phyloP scores from a whole-genome alignment of 768 basidiomycete species.

The Rhizopogon roseolus region DNA sequence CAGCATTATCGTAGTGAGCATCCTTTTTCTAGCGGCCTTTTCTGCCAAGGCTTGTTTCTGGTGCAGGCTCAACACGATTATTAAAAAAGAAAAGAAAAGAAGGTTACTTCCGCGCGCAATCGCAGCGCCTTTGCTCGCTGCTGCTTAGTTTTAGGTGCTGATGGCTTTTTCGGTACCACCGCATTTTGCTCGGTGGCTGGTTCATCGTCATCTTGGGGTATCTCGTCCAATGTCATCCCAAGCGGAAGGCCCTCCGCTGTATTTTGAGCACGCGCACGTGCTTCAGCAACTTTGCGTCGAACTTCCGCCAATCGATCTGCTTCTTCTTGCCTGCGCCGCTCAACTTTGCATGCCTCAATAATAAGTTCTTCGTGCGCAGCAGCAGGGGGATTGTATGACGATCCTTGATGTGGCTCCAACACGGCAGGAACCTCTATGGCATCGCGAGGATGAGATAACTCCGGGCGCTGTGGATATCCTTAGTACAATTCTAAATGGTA shows the following conservation, averaged over 20 bases:
- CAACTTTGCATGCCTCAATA: conserved; percentile 58
- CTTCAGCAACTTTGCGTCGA: conserved; percentile 52
- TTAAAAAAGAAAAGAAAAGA: background rate
- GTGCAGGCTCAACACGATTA: background rate
- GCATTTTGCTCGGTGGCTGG: conserved; percentile 25
- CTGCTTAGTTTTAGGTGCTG: conserved; percentile 51
- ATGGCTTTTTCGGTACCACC: conserved; percentile 33
- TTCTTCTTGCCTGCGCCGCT: conserved; percentile 52
- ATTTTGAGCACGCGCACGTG: conserved; percentile 29
- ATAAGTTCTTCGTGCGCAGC: conserved; percentile 71
- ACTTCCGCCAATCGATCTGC: conserved; percentile 48
- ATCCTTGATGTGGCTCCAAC: conserved; percentile 69
- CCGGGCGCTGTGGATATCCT: conserved; percentile 39
- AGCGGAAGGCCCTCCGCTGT: conserved; percentile 35
- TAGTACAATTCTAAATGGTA: background rate
- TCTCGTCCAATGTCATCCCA: conserved; percentile 64
- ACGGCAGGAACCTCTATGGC: conserved; percentile 64
- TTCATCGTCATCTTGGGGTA: conserved; percentile 36
- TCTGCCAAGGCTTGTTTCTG: conserved; percentile 66
- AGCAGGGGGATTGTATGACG: conserved; percentile 85
- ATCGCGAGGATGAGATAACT: conserved; percentile 39
- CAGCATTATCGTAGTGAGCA: conserved; percentile 53
- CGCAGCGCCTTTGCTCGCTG: conserved; percentile 68
- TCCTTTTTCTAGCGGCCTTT: conserved; percentile 52
- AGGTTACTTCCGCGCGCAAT: conserved; percentile 56